Evolutionary conservation across 2,329 filamentous ascomycete species (phyloP).

Genomic region (Monosporascus sp.): DNA sequence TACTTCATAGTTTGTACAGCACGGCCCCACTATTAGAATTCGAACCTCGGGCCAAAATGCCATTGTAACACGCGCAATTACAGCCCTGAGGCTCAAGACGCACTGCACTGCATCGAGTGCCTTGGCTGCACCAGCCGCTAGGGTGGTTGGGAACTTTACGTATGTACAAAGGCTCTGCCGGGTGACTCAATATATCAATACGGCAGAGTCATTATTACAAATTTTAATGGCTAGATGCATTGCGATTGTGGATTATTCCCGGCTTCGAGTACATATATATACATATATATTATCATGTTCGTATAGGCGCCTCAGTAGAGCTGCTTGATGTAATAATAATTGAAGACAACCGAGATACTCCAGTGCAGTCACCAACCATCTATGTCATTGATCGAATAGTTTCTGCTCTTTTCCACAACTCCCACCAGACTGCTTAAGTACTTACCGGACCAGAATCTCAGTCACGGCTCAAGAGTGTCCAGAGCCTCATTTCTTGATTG

Average conservation of each 20-base stretch:
- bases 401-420: neutral
- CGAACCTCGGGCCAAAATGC: neutral
- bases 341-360: neutral
- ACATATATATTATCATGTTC: neutral
- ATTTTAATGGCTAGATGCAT: neutral
- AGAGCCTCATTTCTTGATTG: neutral
- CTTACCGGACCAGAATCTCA: neutral
- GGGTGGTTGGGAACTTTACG: neutral
- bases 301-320: too few relatives aligned
- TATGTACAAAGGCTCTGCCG: slow-evolving; percentile 3
- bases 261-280: neutral
- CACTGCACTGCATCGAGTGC: neutral
- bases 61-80: neutral
- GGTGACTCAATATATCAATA: slow-evolving; percentile 14
- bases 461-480: neutral
- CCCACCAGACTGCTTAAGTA: neutral
- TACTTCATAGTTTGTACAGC: neutral
- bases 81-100: neutral
- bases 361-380: neutral
- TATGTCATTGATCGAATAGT: neutral
- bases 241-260: neutral
- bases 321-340: too few relatives aligned
- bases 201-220: neutral
- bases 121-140: neutral
- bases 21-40: neutral